Percentiles rank a stretch among this genome's conserved stretches.
phyloP scores from a whole-genome alignment of 495 filamentous ascomycete genomes.

The Daldinia caldariorum region DNA sequence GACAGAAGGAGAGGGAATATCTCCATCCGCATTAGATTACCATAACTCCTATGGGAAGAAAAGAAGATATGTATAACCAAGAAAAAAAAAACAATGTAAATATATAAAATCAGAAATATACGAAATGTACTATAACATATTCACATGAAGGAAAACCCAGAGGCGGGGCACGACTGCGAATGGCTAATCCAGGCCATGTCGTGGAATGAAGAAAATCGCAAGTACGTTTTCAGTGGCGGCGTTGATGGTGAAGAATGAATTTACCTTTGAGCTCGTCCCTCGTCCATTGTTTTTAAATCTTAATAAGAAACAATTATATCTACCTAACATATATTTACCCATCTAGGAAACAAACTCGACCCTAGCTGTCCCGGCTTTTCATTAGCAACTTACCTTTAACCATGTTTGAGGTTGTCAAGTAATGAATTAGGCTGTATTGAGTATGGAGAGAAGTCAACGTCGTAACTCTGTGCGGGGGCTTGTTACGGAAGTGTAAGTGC shows the following conservation, averaged over 20 bases:
- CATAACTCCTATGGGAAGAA: neutral
- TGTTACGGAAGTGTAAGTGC: conserved; percentile 8
- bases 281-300: conserved; percentile 9
- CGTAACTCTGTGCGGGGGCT: conserved; percentile 28
- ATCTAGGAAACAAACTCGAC: conserved; percentile 13
- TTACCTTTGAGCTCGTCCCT: conserved; percentile 23
- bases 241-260: conserved; percentile 26
- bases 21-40: conserved; percentile 14
- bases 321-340: neutral
- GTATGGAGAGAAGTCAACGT: conserved; percentile 17
- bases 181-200: conserved; percentile 39
- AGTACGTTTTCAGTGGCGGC: conserved; percentile 18
- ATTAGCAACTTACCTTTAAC: conserved; percentile 14
- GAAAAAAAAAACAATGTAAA: conserved; percentile 26
- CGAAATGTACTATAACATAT: conserved; percentile 16
- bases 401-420: conserved; percentile 22
- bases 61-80: conserved; percentile 3
- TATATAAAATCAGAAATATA: conserved; percentile 30
- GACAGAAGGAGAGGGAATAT: conserved; percentile 1
- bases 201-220: conserved; percentile 41
- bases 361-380: conserved; percentile 9
- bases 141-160: conserved; percentile 33
- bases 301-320: conserved; percentile 8
- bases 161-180: conserved; percentile 39
- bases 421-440: conserved; percentile 2